A percentile compares a stretch with the other conserved stretches of the same genome.
These are phyloP conservation scores for Aphanomyces cochlioides DNA, from an alignment of 352 stramenopile genomes.

Conservation along the genomic window DNA sequence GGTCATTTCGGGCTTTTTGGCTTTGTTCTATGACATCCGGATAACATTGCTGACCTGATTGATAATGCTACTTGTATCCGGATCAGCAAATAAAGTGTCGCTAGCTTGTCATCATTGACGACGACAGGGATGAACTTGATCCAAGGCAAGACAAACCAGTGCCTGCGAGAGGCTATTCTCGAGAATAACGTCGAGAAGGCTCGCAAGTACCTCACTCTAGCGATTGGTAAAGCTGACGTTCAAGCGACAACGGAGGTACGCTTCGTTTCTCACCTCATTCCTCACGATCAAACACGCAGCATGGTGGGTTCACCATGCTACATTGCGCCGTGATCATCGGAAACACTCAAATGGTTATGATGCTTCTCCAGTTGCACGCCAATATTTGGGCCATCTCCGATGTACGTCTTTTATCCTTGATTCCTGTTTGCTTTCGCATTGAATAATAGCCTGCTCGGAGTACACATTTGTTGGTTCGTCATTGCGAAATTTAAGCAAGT, in stretches of 20 bases:
- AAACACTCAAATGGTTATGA: constrained; percentile 85
- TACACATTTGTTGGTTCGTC: too few relatives aligned
- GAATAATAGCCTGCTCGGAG: too few relatives aligned
- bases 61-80: too few relatives aligned
- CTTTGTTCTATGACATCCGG: too few relatives aligned
- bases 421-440: too few relatives aligned
- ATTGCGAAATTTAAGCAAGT: too few relatives aligned
- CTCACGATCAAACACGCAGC: constrained; percentile 33
- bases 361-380: constrained; percentile 74
- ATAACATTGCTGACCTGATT: too few relatives aligned
- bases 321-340: constrained; percentile 68
- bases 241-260: constrained; percentile 61
- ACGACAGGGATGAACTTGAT: constrained; percentile 47
- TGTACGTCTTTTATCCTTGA: neutral
- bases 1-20: too few relatives aligned
- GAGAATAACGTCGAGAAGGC: constrained; percentile 78
- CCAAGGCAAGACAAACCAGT: constrained; percentile 84
- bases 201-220: constrained; percentile 73
- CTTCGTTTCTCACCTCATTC: neutral
- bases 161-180: constrained; percentile 75
- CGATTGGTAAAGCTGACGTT: constrained; percentile 80
- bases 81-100: neutral
- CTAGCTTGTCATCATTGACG: neutral
- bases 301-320: constrained; percentile 76
- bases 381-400: constrained; percentile 74